phyloP scores from a whole-genome alignment of 345 rosid genomes.

The Lepidium sativum region DNA sequence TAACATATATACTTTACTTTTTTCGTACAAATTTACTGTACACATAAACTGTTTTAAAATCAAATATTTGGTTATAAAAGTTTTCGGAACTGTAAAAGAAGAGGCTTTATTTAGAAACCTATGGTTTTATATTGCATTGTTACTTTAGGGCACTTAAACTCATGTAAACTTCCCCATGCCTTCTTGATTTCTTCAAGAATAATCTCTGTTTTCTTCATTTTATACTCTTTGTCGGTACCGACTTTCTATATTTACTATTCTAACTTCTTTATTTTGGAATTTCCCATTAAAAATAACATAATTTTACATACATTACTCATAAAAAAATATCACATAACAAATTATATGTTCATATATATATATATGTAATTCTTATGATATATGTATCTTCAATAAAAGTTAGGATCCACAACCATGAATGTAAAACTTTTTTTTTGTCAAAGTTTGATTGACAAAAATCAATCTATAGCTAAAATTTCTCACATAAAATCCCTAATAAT shows the following conservation, averaged over 20 bases:
- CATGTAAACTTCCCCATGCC: conserved; percentile 19
- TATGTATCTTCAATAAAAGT: no score
- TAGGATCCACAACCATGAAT: no score
- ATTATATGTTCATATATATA: no score
- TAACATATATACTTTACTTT: neutral
- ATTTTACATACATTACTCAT: neutral
- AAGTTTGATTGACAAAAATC: no score
- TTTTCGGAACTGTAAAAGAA: conserved; percentile 9
- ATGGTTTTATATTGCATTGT: conserved; percentile 1
- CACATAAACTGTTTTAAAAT: conserved; percentile 6
- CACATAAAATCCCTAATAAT: no score
- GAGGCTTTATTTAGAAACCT: conserved; percentile 21
- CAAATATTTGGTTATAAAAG: conserved; percentile 16
- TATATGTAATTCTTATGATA: no score
- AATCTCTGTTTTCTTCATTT: neutral
- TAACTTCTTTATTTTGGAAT: neutral
- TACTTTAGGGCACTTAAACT: conserved; percentile 30
- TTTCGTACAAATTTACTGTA: neutral
- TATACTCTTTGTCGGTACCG: conserved; percentile 18
- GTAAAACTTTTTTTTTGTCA: no score
- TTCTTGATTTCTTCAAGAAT: conserved; percentile 14
- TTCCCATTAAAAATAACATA: neutral
- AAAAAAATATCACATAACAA: no score
- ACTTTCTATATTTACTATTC: conserved; percentile 14
- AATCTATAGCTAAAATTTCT: no score